Evolutionary conservation across 2,329 filamentous ascomycete species (phyloP), one percentile per base, ranked within the genome.

Genomic region (Sclerotinia spermophila): DNA sequence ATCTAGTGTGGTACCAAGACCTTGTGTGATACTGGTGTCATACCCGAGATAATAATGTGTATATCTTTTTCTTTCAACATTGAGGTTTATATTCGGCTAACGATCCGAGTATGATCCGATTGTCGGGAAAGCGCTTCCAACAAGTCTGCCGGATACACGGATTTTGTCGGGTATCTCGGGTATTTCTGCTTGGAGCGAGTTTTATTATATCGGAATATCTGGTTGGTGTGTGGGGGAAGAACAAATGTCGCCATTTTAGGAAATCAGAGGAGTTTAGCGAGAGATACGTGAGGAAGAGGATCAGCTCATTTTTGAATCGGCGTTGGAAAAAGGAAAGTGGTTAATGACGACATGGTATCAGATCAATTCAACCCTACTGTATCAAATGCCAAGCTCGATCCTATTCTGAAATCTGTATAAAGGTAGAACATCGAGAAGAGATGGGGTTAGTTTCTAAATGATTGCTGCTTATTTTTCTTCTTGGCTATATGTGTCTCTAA

Each of bases 351-450:
- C 5, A 53, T 30, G 48, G 48, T 30, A n/a, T n/a, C n/a, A n/a
- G n/a, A n/a, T n/a, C n/a, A 7, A 8, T 27, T 3, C 0, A 27
- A 30, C n/a, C 8, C 1, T 27, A n/a, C 5, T 4, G 3, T 17
- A 27, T 17, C 13, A 53, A 17, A 3, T 17, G 27, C n/a, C 4
- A 30, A 27, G 2, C 17, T 7, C 1, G 6, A 27, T 17, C 15
- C 5, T 27, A 3, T n/a, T 53, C 27, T 15, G 1, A 53, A 15
- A 0, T 3, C 13, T 7, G 8, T 27, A 17, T 7, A 8, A 30
- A 17, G 13, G 17, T 17, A 4, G 2, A 53, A 30, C 3, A 17
- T 17, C 4, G n/a, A 27, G 2, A 27, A 17, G 48, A 8, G n/a
- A 1, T 53, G 6, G 3, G 2, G n/a, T 27, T 8, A 27, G 0